Percentiles rank a stretch among this genome's conserved stretches.
phyloP scores from a whole-genome alignment of 2,329 filamentous ascomycete species.

The Cladosporium velox region DNA sequence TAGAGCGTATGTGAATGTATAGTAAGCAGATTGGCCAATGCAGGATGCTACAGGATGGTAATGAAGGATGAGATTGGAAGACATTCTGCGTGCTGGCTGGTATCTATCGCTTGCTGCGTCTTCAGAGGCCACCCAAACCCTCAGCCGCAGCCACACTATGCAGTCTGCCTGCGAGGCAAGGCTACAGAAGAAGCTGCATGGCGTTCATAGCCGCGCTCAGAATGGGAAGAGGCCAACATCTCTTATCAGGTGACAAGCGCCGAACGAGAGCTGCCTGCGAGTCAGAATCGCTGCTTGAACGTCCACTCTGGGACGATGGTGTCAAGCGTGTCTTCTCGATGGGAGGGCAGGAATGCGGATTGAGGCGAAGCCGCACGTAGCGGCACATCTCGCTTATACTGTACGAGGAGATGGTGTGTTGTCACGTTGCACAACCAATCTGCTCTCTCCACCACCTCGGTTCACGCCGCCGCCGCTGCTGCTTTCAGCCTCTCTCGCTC shows the following conservation, averaged over 20 bases:
- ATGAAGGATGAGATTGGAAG: neutral
- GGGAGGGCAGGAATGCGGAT: slow-evolving; percentile 7
- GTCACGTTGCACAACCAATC: slow-evolving; percentile 3
- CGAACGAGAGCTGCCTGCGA: slow-evolving; percentile 8
- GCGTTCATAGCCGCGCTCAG: slow-evolving; percentile 13
- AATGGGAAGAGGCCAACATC: slow-evolving; percentile 13
- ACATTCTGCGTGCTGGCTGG: neutral
- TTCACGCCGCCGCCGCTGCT: neutral
- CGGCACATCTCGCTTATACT: slow-evolving; percentile 3
- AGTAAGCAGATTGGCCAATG: neutral
- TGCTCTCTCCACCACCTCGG: slow-evolving; percentile 7
- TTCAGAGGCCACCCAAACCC: slow-evolving; percentile 4
- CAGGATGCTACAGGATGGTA: neutral
- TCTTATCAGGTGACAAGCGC: slow-evolving; percentile 14
- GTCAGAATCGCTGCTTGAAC: neutral
- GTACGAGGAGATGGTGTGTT: slow-evolving; percentile 5
- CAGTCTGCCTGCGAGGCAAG: slow-evolving; percentile 2
- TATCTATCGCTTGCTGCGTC: slow-evolving; percentile 4
- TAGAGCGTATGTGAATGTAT: neutral
- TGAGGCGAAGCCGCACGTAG: neutral
- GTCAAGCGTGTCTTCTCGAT: neutral
- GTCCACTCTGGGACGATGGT: neutral
- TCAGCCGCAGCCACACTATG: slow-evolving; percentile 1
- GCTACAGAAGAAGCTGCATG: slow-evolving; percentile 3
- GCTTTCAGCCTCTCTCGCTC: neutral